Evolutionary conservation across 2,329 filamentous ascomycete species (phyloP).

Genomic region (Ophiostoma fasciatum): DNA sequence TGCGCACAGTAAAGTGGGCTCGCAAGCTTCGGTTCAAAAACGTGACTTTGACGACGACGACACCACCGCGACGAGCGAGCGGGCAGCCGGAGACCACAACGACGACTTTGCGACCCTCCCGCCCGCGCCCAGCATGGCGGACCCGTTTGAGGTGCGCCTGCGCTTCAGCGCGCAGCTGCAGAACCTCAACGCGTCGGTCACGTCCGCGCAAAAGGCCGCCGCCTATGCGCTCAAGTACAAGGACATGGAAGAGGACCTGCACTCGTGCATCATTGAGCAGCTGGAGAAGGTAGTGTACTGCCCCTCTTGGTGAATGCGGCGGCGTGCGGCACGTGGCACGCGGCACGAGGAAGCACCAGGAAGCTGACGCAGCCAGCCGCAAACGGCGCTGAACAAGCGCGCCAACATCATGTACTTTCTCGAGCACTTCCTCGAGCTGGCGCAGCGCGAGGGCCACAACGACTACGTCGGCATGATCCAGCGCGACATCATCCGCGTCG

Average conservation of each 20-base stretch:
- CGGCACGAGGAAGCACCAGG: neutral
- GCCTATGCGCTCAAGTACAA: conserved; percentile 88
- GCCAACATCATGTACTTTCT: conserved; percentile 99
- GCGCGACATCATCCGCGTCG: conserved; percentile 77
- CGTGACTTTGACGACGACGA: too few relatives aligned
- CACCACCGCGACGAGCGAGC: neutral
- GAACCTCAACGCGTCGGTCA: conserved; percentile 79
- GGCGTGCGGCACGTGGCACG: too few relatives aligned
- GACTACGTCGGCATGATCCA: conserved; percentile 92
- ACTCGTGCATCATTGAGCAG: conserved; percentile 94
- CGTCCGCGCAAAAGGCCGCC: conserved; percentile 80
- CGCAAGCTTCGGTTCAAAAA: too few relatives aligned
- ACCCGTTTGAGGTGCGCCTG: conserved; percentile 97
- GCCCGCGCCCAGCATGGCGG: conserved; percentile 32
- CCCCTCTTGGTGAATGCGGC: too few relatives aligned
- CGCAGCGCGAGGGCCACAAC: conserved; percentile 56
- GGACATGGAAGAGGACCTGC: conserved; percentile 92
- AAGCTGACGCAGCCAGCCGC: conserved; percentile 6
- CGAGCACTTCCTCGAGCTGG: conserved; percentile 82
- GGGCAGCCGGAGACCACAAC: neutral
- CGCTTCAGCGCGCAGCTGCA: conserved; percentile 85
- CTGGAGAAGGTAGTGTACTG: conserved; percentile 79
- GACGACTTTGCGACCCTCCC: neutral
- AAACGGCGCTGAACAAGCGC: conserved; percentile 91
- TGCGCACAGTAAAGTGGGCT: too few relatives aligned